Percentiles rank a stretch among this genome's conserved stretches.
Conservation (phyloP, 306 rosid genomes). For the Abrus pulchellus region DNA sequence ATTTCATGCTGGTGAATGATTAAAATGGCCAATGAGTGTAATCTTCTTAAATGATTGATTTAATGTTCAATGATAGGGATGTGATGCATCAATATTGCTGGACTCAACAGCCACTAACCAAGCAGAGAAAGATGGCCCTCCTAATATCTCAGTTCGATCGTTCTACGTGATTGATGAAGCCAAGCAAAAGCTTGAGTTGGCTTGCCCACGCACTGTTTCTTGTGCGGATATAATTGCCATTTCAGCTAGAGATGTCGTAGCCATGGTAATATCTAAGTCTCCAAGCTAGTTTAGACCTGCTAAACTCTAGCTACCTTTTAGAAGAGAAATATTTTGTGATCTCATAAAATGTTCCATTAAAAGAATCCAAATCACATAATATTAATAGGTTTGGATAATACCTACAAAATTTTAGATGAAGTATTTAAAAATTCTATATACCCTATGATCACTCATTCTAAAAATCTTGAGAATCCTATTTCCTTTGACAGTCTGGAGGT, state of each 20-base stretch:
- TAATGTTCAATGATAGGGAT: constrained; percentile 61
- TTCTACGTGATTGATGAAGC: constrained; percentile 74
- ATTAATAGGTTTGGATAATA: constrained; percentile 3
- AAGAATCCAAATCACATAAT: constrained; percentile 2
- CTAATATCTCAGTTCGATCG: constrained; percentile 66
- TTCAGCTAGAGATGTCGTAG: constrained; percentile 82
- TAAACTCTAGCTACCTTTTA: neutral
- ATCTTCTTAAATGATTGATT: neutral
- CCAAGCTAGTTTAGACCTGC: constrained; percentile 32
- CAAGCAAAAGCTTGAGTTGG: constrained; percentile 71
- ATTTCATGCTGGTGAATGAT: constrained; percentile 25
- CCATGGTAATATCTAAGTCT: constrained; percentile 55
- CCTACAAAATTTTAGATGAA: constrained; percentile 16
- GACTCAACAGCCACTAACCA: constrained; percentile 68
- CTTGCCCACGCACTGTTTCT: constrained; percentile 72
- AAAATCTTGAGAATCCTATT: constrained; percentile 2
- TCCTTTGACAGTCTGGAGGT: constrained; percentile 69
- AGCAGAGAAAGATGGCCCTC: constrained; percentile 89
- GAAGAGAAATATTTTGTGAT: constrained; percentile 1
- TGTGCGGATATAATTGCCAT: constrained; percentile 80
- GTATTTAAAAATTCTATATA: neutral
- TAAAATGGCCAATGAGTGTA: neutral
- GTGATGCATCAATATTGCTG: constrained; percentile 79
- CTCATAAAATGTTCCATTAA: neutral
- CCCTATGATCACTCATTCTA: constrained; percentile 2